A percentile compares a stretch with the other conserved stretches of the same genome.
Conservation (phyloP, 2,329 filamentous ascomycete species). For the Pseudopithomyces chartarum region DNA sequence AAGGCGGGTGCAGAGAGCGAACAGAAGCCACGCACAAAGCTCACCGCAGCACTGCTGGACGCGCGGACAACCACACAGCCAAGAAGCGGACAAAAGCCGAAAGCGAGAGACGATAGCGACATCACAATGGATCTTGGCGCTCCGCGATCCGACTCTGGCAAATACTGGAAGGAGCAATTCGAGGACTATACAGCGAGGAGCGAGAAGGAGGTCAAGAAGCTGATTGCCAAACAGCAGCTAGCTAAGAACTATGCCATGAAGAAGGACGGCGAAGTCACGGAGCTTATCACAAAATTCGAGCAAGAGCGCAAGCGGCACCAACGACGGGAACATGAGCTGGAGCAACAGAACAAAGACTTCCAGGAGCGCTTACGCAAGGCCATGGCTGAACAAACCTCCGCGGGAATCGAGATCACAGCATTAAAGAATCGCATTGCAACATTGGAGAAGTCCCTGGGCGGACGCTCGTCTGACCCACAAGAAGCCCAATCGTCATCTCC, state of each 20-base stretch:
- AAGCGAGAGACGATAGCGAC: slow-evolving; percentile 59
- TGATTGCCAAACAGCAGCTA: slow-evolving; percentile 78
- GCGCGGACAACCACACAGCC: slow-evolving; percentile 48
- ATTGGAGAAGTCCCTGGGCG: slow-evolving; percentile 30
- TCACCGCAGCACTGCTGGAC: slow-evolving; percentile 52
- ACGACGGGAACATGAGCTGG: slow-evolving; percentile 68
- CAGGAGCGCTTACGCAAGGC: slow-evolving; percentile 43
- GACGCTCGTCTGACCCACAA: slow-evolving; percentile 19
- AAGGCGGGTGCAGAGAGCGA: slow-evolving; percentile 30
- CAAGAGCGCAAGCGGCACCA: slow-evolving; percentile 70
- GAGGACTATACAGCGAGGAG: slow-evolving; percentile 75
- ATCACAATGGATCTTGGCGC: slow-evolving; percentile 73
- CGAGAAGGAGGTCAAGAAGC: slow-evolving; percentile 73
- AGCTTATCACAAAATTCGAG: slow-evolving; percentile 67
- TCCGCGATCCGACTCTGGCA: slow-evolving; percentile 74
- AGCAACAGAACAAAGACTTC: slow-evolving; percentile 59
- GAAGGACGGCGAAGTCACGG: slow-evolving; percentile 73
- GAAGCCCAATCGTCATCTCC: slow-evolving; percentile 19
- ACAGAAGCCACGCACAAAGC: slow-evolving; percentile 46
- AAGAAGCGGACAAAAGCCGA: slow-evolving; percentile 34
- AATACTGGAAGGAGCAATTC: slow-evolving; percentile 81
- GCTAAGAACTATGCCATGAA: slow-evolving; percentile 79
- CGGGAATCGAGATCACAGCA: slow-evolving; percentile 39
- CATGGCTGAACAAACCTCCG: slow-evolving; percentile 37
- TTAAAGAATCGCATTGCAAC: slow-evolving; percentile 39